Evolutionary conservation across 2,329 filamentous ascomycete genomes (phyloP), one percentile per base, ranked within the genome.

Genomic region (Aspergillus fumigatiaffinis): DNA sequence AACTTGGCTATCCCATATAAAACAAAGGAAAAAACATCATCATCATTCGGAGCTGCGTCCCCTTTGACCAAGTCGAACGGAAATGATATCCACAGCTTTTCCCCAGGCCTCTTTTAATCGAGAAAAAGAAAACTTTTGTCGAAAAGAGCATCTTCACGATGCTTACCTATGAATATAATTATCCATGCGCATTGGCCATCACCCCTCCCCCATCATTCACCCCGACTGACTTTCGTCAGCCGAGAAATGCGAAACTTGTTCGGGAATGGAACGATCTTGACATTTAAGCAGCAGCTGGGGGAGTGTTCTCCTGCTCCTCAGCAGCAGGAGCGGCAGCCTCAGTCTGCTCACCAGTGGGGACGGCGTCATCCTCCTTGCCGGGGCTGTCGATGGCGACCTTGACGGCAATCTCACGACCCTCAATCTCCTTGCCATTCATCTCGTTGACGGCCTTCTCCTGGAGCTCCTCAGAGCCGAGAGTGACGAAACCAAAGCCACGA

Each of bases 301-400:
- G 67, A 56, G 72, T 60, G 58, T 47, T 47, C 44, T 47, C 44
- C 44, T 47, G 21, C 21, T 47, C 20, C 44, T 12, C 10, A 4
- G 44, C 21, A 14, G 23, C 44, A 25, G 44, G 20, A 47, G 44
- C 20, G 21, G 44, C 44, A 48, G 58, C 70, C 57, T 75, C 72
- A 53, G 71, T 68, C 60, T 76, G 74, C 53, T 82, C 79, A 55
- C 76, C 74, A 58, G 74, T 79, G 63, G 79, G 80, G 57, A 80
- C 76, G 67, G 82, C 88, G 71, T 89, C 86, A 75, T 97, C 93
- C 79, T 97, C 93, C 89, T 97, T 99, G 80, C 95, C 93, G 64
- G 94, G 94, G 84, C 92, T 97, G 83, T 99, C 94, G 73, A 99
- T 97, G 74, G 94, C 94, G 75, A 99, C 92, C 90, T 99, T 99